Evolutionary conservation across 306 rosid genomes (phyloP).

Genomic region (Inga leiocalycina): DNA sequence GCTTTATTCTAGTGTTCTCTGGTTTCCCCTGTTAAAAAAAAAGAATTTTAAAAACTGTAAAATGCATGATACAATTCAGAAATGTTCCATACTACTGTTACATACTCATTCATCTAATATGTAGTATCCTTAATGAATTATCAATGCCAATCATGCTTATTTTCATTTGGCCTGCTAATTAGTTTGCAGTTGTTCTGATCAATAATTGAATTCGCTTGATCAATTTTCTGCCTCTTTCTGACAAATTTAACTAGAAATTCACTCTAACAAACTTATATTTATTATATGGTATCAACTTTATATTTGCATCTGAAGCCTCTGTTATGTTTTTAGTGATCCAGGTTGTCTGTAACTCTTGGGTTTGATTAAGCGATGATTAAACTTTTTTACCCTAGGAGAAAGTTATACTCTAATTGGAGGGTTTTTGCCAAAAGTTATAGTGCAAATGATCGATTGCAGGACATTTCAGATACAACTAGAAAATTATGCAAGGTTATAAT

Average conservation of each 20-base stretch:
- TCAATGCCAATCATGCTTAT: too few species aligned
- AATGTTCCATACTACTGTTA: too few species aligned
- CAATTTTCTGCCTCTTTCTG: background rate
- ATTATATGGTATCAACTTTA: background rate
- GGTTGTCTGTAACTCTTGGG: conserved; percentile 14
- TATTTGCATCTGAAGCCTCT: conserved; percentile 14
- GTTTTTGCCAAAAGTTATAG: conserved; percentile 37
- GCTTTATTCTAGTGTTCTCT: too few species aligned
- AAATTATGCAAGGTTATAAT: conserved; percentile 62
- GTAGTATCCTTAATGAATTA: too few species aligned
- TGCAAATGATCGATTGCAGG: conserved; percentile 40
- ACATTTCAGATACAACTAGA: conserved; percentile 52
- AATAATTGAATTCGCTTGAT: background rate
- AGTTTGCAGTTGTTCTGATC: background rate
- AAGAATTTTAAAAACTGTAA: too few species aligned
- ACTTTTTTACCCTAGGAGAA: conserved; percentile 14
- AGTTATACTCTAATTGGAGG: conserved; percentile 20
- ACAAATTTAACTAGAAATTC: background rate
- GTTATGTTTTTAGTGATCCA: background rate
- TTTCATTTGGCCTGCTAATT: too few species aligned
- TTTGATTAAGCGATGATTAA: conserved; percentile 42
- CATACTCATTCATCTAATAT: too few species aligned
- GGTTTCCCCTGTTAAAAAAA: too few species aligned
- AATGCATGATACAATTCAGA: too few species aligned
- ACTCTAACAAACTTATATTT: background rate